phyloP scores from a whole-genome alignment of 2,329 filamentous ascomycete species.

The Dryadomyces quercus-mongolicae region DNA sequence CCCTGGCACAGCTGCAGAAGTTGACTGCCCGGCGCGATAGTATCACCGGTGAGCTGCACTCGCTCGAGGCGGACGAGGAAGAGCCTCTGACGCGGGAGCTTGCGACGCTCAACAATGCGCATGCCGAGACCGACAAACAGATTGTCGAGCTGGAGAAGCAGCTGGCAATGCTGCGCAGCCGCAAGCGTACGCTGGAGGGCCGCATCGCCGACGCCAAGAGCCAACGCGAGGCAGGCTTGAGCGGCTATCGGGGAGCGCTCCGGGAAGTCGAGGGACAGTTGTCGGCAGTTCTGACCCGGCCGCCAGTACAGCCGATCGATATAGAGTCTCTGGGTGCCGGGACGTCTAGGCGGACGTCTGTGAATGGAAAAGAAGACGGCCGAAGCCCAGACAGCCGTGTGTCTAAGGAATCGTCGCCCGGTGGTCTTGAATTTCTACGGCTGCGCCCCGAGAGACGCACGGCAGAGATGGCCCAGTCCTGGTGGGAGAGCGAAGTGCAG shows the following conservation, averaged over 20 bases:
- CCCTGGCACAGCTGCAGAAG: conserved; percentile 43
- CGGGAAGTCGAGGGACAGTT: conserved; percentile 54
- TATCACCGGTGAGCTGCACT: conserved; percentile 37
- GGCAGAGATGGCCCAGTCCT: conserved; percentile 55
- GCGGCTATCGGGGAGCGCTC: conserved; percentile 56
- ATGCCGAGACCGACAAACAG: conserved; percentile 41
- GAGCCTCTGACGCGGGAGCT: conserved; percentile 51
- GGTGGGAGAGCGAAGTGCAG: conserved; percentile 54
- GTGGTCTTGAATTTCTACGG: conserved; percentile 42
- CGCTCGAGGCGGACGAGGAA: conserved; percentile 41
- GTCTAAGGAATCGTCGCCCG: conserved; percentile 13
- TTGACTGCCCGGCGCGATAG: conserved; percentile 37
- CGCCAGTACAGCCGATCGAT: conserved; percentile 42
- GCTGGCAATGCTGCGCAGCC: conserved; percentile 46
- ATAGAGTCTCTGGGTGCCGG: conserved; percentile 24
- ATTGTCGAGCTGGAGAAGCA: conserved; percentile 55
- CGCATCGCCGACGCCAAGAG: conserved; percentile 53
- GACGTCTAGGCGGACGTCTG: conserved; percentile 7
- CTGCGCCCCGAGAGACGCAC: conserved; percentile 55
- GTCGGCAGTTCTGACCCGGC: conserved; percentile 42
- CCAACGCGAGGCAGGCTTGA: conserved; percentile 56
- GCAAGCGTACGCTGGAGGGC: conserved; percentile 45
- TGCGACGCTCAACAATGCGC: conserved; percentile 43
- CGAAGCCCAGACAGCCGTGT: too few relatives aligned
- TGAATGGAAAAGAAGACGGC: conserved; percentile 5